Percentiles rank a stretch among this genome's conserved stretches.
Conservation (phyloP, 2,329 filamentous ascomycete species). For the Aspergillus terreus region DNA sequence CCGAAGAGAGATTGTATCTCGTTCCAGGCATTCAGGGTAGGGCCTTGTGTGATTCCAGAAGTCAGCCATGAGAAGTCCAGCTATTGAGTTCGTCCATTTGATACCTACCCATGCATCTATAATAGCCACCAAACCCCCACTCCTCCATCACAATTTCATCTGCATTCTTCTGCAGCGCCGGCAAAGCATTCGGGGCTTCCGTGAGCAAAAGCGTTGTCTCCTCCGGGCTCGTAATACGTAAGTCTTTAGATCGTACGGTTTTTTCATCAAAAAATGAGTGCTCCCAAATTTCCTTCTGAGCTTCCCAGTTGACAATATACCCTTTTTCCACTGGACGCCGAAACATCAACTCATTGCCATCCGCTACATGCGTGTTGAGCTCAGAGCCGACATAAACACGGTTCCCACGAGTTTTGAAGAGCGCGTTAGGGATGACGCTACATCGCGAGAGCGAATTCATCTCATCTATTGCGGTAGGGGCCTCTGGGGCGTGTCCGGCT, state of each 20-base stretch:
- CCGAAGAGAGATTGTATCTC: conserved; percentile 68
- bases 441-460: conserved; percentile 49
- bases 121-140: conserved; percentile 86
- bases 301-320: conserved; percentile 94
- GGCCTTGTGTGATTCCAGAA: conserved; percentile 45
- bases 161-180: conserved; percentile 78
- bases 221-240: conserved; percentile 56
- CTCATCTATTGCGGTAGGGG: conserved; percentile 25
- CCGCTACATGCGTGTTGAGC: conserved; percentile 66
- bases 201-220: conserved; percentile 81
- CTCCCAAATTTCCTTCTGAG: conserved; percentile 93
- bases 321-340: conserved; percentile 89
- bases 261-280: conserved; percentile 73
- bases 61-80: not conserved
- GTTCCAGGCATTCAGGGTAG: conserved; percentile 77
- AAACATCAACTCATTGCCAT: conserved; percentile 86
- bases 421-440: conserved; percentile 76
- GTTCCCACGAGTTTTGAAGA: conserved; percentile 76
- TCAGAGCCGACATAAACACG: conserved; percentile 77
- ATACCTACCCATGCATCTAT: conserved; percentile 63
- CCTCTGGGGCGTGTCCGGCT: conserved; percentile 66
- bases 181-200: conserved; percentile 80
- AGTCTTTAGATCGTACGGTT: conserved; percentile 51
- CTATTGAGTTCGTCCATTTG: not conserved
- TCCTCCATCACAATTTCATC: conserved; percentile 98